These are phyloP conservation scores for Suillus weaverae DNA, from an alignment of 768 basidiomycete genomes.

Conservation along the genomic window DNA sequence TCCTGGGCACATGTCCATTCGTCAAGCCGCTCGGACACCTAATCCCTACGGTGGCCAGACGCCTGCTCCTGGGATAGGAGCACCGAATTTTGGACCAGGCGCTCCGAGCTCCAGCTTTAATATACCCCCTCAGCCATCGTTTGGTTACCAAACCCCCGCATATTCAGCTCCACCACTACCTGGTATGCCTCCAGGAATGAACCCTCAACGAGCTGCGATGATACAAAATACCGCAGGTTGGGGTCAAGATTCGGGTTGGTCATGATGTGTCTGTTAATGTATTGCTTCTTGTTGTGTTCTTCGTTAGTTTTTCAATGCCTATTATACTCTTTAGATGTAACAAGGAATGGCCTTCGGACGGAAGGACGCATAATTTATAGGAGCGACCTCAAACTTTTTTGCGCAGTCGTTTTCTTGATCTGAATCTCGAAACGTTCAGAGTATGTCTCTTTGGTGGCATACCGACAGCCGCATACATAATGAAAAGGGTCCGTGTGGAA, in stretches of 20 bases:
- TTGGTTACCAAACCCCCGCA: conserved; percentile 43
- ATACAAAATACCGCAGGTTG: conserved; percentile 50
- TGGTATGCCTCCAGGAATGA: conserved; percentile 57
- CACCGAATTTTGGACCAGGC: conserved; percentile 36
- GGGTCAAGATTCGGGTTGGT: conserved; percentile 36
- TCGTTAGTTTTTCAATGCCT: conserved; percentile 11
- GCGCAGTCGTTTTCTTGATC: not conserved
- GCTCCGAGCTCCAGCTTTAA: conserved; percentile 29
- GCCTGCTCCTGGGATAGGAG: conserved; percentile 35
- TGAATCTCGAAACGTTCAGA: not conserved
- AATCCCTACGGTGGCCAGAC: conserved; percentile 66
- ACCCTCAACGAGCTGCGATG: conserved; percentile 66
- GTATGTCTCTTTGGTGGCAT: not conserved
- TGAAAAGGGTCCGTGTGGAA: not conserved
- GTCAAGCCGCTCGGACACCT: conserved; percentile 69
- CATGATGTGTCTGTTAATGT: conserved; percentile 16
- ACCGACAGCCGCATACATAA: not conserved
- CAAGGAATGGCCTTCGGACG: not conserved
- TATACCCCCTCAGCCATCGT: conserved; percentile 33
- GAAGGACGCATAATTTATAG: not conserved
- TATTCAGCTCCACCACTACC: conserved; percentile 52
- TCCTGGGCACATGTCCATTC: conserved; percentile 78
- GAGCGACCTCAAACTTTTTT: not conserved
- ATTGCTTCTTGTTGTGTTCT: conserved; percentile 18
- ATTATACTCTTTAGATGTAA: conserved; percentile 30